These are phyloP conservation scores for Globisporangium spinosum DNA, from an alignment of 352 stramenopile genomes.

Conservation along the genomic window DNA sequence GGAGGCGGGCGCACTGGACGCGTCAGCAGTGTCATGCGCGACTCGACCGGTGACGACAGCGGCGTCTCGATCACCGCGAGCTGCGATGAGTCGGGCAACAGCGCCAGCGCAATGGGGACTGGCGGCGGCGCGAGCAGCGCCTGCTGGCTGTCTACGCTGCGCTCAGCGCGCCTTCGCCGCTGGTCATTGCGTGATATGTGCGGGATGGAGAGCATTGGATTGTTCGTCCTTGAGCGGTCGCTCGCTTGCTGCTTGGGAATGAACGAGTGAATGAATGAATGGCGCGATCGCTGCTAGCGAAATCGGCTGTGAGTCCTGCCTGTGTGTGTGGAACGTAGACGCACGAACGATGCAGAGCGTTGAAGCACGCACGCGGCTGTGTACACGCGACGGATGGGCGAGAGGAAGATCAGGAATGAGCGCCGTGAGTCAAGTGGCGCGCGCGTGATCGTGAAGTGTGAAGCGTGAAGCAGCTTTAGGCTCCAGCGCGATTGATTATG, in stretches of 20 bases:
- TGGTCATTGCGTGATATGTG: constrained; percentile 21
- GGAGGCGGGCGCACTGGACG: not conserved
- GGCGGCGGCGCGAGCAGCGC: not conserved
- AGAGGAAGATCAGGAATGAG: not conserved
- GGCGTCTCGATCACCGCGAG: constrained; percentile 17
- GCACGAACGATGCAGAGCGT: not conserved
- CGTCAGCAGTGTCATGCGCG: not conserved
- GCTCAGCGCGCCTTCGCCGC: constrained; percentile 8
- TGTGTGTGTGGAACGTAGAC: not conserved
- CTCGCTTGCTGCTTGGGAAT: not conserved
- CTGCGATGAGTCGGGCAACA: constrained; percentile 13
- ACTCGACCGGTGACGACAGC: not conserved
- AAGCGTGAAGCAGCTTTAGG: not conserved
- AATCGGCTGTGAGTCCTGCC: not conserved
- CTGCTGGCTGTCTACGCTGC: not conserved
- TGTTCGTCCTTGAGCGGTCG: not conserved
- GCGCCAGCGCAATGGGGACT: constrained; percentile 7
- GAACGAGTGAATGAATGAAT: not conserved
- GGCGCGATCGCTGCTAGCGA: not conserved
- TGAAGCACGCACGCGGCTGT: not conserved
- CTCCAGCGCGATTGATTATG: not conserved
- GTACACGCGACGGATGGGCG: not conserved
- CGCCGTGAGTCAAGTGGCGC: not conserved
- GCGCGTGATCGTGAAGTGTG: not conserved
- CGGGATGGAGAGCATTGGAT: constrained; percentile 29